A percentile compares a stretch with the other conserved stretches of the same genome.
phyloP scores from a whole-genome alignment of 129 eudicot species.

The Chrysanthemum makinoi region DNA sequence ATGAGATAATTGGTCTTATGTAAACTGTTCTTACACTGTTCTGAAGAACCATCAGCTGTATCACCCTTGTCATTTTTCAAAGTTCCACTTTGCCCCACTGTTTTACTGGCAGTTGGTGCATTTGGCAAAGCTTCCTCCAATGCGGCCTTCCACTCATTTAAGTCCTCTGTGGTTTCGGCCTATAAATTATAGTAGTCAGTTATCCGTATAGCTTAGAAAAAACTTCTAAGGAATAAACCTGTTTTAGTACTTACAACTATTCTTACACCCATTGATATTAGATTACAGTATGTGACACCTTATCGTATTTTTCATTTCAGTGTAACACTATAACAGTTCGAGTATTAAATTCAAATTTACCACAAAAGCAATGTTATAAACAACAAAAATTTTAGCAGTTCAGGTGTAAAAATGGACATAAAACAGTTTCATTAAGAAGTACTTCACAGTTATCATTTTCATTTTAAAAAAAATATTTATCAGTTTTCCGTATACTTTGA shows the following conservation, averaged over 20 bases:
- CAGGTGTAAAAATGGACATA: not conserved
- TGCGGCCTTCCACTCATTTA: conserved; percentile 82
- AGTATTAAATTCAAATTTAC: no score
- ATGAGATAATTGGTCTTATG: not conserved
- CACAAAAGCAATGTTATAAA: no score
- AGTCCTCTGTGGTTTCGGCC: conserved; percentile 94
- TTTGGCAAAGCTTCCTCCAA: conserved; percentile 84
- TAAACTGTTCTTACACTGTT: conserved; percentile 50
- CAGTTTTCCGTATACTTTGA: conserved; percentile 1
- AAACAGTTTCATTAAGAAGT: not conserved
- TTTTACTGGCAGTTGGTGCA: conserved; percentile 70
- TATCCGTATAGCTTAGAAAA: no score
- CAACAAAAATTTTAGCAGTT: not conserved
- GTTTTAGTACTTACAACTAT: not conserved
- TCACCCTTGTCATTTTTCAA: conserved; percentile 56
- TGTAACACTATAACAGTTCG: conserved; percentile 12
- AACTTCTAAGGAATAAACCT: not conserved
- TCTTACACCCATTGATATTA: not conserved
- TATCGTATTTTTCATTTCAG: conserved; percentile 7
- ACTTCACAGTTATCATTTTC: conserved; percentile 11
- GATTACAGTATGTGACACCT: conserved; percentile 15
- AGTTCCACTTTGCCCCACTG: conserved; percentile 52
- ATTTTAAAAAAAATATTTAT: not conserved
- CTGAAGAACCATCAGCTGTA: conserved; percentile 51
- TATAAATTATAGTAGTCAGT: conserved; percentile 29